Evolutionary conservation across 2,329 filamentous ascomycete species (phyloP), one percentile per base, ranked within the genome.

Genomic region (Rugonectria rugulosa): DNA sequence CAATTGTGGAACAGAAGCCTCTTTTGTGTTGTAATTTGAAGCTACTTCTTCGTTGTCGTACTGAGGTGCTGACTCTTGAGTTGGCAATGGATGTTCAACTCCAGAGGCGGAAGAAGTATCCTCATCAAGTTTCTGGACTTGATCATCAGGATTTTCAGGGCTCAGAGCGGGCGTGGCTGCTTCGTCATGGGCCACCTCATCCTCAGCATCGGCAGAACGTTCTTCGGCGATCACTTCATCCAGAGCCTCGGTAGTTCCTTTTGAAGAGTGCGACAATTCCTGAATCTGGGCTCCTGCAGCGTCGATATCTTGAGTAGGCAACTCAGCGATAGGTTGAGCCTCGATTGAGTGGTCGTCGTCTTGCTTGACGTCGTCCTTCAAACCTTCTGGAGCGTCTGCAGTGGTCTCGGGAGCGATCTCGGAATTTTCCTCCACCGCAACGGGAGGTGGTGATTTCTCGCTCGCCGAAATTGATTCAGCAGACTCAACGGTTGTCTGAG

Each of bases 241-340:
- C n/a, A 26, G 29, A 12, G n/a, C 23, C 31, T 48, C 37, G 6
- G 27, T 9, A 10, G 15, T 23, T 6, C 45, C n/a, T 20, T n/a
- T 21, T 11, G 29, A 12, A 19, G 8, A 26, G 10, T 34, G 34
- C 21, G n/a, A 37, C 26, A 15, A 27, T n/a, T 34, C 17, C 4
- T 3, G 21, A n/a, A 4, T 20, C 21, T 45, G 34, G 10, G 36
- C 21, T 44, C 57, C 41, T 51, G 51, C 34, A 43, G 27, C 34
- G 38, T 53, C 52, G 27, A 19, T 43, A 21, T 41, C 45, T 20
- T 45, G 38, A 8, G 56, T 27, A 23, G 40, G 50, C 45, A 29
- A 7, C n/a, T 34, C 27, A 4, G 2, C 2, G 19, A 34, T 36
- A 38, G 44, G 26, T 32, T 49, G 21, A 19, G 38, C 57, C 24